Evolutionary conservation across 1,284 basidiomycete genomes (phyloP).

Genomic region (Puccinia polysora): DNA sequence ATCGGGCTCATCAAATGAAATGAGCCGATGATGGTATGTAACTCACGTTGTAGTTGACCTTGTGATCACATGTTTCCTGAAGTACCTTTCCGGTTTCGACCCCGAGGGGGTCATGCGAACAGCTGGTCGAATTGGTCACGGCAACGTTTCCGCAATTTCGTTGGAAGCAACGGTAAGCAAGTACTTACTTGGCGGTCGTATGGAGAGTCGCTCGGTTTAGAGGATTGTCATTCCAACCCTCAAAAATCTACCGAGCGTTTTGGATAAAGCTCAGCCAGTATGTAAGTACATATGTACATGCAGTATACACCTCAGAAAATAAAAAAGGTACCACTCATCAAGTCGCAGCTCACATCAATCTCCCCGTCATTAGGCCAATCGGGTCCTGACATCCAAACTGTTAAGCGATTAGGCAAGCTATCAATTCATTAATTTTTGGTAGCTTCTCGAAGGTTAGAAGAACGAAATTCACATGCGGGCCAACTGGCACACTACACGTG

Average conservation of each 20-base stretch:
- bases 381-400: constrained; percentile 33
- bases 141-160: neutral
- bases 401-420: neutral
- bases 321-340: neutral
- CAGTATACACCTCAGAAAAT: no score
- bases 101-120: constrained; percentile 32
- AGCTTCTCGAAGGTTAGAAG: neutral
- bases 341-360: constrained; percentile 29
- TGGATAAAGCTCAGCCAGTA: no score
- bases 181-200: constrained; percentile 13
- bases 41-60: constrained; percentile 35
- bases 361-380: constrained; percentile 21
- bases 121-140: neutral
- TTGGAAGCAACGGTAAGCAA: neutral
- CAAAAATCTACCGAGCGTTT: constrained; percentile 30
- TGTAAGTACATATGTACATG: no score
- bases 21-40: no score
- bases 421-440: neutral
- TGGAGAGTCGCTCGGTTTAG: constrained; percentile 4
- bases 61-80: constrained; percentile 27
- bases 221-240: constrained; percentile 23
- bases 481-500: constrained; percentile 27
- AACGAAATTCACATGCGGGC: constrained; percentile 22
- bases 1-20: neutral
- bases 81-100: constrained; percentile 22